Base-by-base conservation (phyloP, 2,329 filamentous ascomycete genomes). In the Paecilomyces dactylethromorphus region DNA sequence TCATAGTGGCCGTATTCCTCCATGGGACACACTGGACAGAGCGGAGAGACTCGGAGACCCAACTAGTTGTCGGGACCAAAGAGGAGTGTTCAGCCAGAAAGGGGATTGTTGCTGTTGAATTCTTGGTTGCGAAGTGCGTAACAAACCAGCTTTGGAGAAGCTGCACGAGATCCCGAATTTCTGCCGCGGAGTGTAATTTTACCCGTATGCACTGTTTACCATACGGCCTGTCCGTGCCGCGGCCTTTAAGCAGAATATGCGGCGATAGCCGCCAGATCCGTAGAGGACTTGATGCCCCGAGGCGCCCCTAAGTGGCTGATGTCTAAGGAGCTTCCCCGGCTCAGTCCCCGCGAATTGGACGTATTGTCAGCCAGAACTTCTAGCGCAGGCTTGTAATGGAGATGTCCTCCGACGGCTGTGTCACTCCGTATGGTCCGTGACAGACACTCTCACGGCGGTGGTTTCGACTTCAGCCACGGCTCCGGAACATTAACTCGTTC, bases 1-100 rank as follows among this genome's bases (percentile, higher is more conserved):
- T 75, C 76, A 74, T 79, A 74, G 58, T 75, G 77, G 63, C 74
- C 75, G 62, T 74, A 69, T 61, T 73, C 74, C 68, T 76, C 77
- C 77, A 79, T 79, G 65, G 63, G 67, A 65, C 64, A 57, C 54
- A 62, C 62, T 65, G 60, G 64, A 67, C 22, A 21, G 50, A 24
- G 50, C 21, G 59, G 58, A 59, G 56, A 39, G 59, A 63, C 55
- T 65, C 63, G 63, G 63, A 68, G 56, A 62, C 65, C 66, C 70
- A 71, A 71, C 59, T 60, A 65, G 57, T 59, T 55, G 59, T 56
- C 56, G 54, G 58, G 57, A 53, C 22, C 56, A 53, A 56, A 58
- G 60, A 57, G 63, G 58, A 60, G 58, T 59, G 32, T 53, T 59
- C 53, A 53, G 53, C 53, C 32, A 58, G 52, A 39, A 31, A 24